Evolutionary conservation across 768 basidiomycete species (phyloP), one percentile per base, ranked within the genome.

Genomic region (Phallus indusiatus): DNA sequence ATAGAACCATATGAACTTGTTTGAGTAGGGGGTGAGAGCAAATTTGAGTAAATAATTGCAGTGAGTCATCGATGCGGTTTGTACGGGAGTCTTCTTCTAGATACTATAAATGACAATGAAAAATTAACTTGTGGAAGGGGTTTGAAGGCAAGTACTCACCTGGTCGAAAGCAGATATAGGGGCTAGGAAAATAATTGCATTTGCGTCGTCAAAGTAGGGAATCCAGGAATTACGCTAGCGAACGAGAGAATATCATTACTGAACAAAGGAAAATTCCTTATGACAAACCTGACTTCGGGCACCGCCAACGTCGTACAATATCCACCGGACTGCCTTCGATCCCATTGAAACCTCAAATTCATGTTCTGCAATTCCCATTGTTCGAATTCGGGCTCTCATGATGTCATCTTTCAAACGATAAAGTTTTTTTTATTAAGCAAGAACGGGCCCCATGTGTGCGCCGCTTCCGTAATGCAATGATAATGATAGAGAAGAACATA

Each of bases 291-390:
- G 85, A 33, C 85, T 84, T 60, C 85, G 75, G 48, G 83, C 83
- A 59, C 86, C 85, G 61, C 86, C 84, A 17, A 88, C 84, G 62
- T 86, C 86, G 72, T 74, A 86, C 16, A 88, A 73, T 66, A 84
- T 82, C 85, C 84, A 87, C 14, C 85, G 83, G 12, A 89, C 85
- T 24, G 75, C 72, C 68, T 85, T 90, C 14, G 88, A 87, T 69
- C 77, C 68, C 47, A 90, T 81, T 51, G 85, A 82, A 61, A 92
- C 85, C 56, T 89, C 87, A 64, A 92, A 92, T 33, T 84, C 75
- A 64, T 92, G 89, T 69, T 92, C 90, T 0, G 87, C 80, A 4
- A 93, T 85, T 0, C 90, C 90, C 84, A 93, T 90, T 7, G 90
- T 93, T 67, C 91, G 91, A 55, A 93, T 86, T 36, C 90, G 85